Percentiles rank a stretch among this genome's conserved stretches.
Evolutionary conservation across 2,329 filamentous ascomycete genomes (phyloP).

Genomic region (Aspergillus pseudoviridinutans): DNA sequence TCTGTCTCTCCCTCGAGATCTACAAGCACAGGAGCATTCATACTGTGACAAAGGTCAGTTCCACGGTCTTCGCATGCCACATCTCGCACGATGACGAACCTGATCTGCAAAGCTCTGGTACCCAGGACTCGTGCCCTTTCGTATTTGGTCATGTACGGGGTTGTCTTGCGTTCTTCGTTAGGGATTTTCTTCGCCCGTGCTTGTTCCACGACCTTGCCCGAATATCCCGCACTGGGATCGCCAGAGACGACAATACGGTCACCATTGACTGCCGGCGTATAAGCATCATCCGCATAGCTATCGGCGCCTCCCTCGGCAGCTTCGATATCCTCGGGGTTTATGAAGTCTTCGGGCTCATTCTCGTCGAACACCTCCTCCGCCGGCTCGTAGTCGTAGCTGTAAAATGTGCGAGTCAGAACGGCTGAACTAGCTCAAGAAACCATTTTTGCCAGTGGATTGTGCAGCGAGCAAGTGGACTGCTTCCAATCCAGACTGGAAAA

Average conservation of each 20-base stretch:
- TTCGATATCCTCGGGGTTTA: conserved; percentile 53
- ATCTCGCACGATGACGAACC: conserved; percentile 52
- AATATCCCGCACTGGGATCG: conserved; percentile 48
- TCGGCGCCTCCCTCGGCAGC: conserved; percentile 52
- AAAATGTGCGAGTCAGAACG: conserved; percentile 22
- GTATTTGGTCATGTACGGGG: conserved; percentile 99
- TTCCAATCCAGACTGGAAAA: not conserved
- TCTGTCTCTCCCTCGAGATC: conserved; percentile 97
- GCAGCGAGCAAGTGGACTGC: not conserved
- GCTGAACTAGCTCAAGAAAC: conserved; percentile 13
- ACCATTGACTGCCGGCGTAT: conserved; percentile 35
- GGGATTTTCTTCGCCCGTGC: conserved; percentile 80
- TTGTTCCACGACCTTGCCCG: conserved; percentile 54
- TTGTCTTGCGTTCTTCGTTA: conserved; percentile 82
- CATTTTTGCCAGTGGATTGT: conserved; percentile 7
- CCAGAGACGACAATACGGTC: conserved; percentile 44
- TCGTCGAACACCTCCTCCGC: conserved; percentile 65
- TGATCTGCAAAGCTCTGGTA: conserved; percentile 91
- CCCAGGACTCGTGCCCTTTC: conserved; percentile 90
- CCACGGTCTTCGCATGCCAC: not conserved
- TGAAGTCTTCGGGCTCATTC: conserved; percentile 57
- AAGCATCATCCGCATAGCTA: conserved; percentile 49
- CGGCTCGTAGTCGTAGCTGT: conserved; percentile 52
- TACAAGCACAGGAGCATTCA: conserved; percentile 95
- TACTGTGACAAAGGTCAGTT: conserved; percentile 51